Percentiles rank a stretch among this genome's conserved stretches.
phyloP scores from a whole-genome alignment of 441 rosid species.

The Eutrema salsugineum region DNA sequence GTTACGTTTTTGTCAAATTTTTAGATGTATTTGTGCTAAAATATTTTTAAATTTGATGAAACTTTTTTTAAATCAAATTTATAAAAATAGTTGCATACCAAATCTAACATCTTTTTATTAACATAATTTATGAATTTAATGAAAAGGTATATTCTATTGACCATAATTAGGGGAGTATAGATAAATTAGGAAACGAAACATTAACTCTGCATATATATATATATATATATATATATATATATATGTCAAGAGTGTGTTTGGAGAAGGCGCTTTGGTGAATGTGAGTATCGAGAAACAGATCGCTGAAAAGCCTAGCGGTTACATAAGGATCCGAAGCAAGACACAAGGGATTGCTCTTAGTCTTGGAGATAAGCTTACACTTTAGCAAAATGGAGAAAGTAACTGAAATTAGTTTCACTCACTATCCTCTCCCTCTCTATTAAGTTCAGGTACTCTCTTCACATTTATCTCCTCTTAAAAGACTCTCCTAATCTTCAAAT shows the following conservation, averaged over 20 bases:
- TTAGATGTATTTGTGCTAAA: background rate
- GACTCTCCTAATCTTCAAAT: background rate
- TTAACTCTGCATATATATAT: too few relatives aligned
- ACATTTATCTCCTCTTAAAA: background rate
- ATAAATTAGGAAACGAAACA: too few relatives aligned
- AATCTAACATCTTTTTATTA: too few relatives aligned
- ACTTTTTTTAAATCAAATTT: background rate
- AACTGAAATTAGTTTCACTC: slow-evolving; percentile 1
- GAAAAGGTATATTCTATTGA: too few relatives aligned
- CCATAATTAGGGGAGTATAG: too few relatives aligned
- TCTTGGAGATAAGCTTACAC: slow-evolving; percentile 90
- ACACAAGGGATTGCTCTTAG: slow-evolving; percentile 98
- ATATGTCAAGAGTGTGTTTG: slow-evolving; percentile 92
- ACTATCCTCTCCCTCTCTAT: background rate
- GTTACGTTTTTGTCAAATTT: background rate
- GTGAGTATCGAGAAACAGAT: slow-evolving; percentile 78
- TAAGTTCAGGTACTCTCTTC: slow-evolving; percentile 8
- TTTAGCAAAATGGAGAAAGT: slow-evolving; percentile 79
- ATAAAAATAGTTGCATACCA: too few relatives aligned
- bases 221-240: background rate
- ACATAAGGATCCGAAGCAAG: slow-evolving; percentile 91
- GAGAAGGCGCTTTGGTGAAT: slow-evolving; percentile 87
- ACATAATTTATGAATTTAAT: too few relatives aligned
- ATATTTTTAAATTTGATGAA: background rate
- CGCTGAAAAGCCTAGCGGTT: slow-evolving; percentile 78